Evolutionary conservation across 257 asterid species (phyloP), one percentile per base, ranked within the genome.

Genomic region (Capsicum baccatum): DNA sequence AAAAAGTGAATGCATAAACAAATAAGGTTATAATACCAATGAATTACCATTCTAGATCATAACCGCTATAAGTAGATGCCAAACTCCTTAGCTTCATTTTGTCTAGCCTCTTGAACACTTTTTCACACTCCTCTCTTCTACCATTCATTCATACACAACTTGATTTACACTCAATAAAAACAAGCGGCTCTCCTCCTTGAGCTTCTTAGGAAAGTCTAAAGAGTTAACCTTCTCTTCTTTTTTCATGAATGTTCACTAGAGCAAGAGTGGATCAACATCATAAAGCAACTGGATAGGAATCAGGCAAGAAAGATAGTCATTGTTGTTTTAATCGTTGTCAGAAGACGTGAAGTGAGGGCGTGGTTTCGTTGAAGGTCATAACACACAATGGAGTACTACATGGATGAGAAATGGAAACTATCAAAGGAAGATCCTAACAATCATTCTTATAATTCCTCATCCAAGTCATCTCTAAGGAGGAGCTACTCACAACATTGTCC

Each of bases 341-440:
- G 7, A 67, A 67, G 21, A 14, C 50, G 13, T 67, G 12, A 67
- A 67, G 74, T 67, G 74, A 35, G 44, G 50, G 74, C 0, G 74
- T 35, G 74, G 19, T 67, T 74, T 50, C 60, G 50, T 48, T 74
- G 42, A 74, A 48, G 80, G 13, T 0, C 44, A 48, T 21, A 50
- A 48, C 37, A 79, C 9, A 6, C 35, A 59, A 81, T 81, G 84
- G 84, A 81, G 76, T 81, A 60, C 21, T 81, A 81, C 26, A 81
- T 81, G 84, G 84, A 81, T 59, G 84, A 81, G 84, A 81, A 81
- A 81, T 81, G 84, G 84, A 62, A 81, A 52, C 26, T 81, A 44
- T 81, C 84, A 15, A 62, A 66, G 33, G 84, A 81, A 5, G 84
- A 81, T 81, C 84, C 84, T 12, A 59, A 81, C 76, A 81, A 66